Percentiles rank a stretch among this genome's conserved stretches.
Evolutionary conservation across 1,139 yeast species (phyloP).

Genomic region (Barnettozyma hawaiiensis): DNA sequence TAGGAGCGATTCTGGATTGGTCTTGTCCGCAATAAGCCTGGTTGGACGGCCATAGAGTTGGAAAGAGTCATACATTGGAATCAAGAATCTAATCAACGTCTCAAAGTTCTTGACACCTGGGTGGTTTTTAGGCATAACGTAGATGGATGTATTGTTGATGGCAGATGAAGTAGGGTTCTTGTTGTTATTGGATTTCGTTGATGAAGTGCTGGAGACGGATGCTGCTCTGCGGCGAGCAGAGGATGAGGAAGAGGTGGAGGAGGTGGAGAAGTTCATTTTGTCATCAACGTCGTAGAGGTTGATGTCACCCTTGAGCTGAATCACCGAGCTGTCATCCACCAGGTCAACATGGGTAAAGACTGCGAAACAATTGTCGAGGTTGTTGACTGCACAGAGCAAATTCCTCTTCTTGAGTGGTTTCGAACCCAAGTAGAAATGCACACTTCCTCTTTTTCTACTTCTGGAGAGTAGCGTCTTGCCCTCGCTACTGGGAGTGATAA

Average conservation of each 20-base stretch:
- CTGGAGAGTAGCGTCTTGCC: constrained; percentile 29
- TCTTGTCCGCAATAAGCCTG: constrained; percentile 70
- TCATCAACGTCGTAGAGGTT: constrained; percentile 39
- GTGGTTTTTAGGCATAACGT: constrained; percentile 79
- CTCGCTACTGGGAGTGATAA: constrained; percentile 59
- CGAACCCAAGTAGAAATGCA: constrained; percentile 21
- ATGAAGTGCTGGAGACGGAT: constrained; percentile 12
- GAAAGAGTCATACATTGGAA: constrained; percentile 73
- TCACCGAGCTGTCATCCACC: constrained; percentile 68
- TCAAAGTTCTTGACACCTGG: constrained; percentile 84
- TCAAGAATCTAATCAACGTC: constrained; percentile 68
- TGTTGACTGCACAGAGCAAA: constrained; percentile 62
- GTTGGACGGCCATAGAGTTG: constrained; percentile 79
- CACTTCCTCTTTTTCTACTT: constrained; percentile 31
- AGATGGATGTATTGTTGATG: constrained; percentile 43
- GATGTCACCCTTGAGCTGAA: constrained; percentile 69
- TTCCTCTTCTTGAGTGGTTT: constrained; percentile 45
- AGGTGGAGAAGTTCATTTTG: constrained; percentile 5
- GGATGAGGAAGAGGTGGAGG: too few relatives aligned
- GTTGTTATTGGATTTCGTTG: constrained; percentile 8
- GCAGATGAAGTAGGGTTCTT: constrained; percentile 7
- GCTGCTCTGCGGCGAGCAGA: constrained; percentile 11
- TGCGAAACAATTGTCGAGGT: constrained; percentile 64
- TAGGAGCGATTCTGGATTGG: constrained; percentile 60
- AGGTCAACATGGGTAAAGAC: constrained; percentile 68